Evolutionary conservation across 306 rosid genomes (phyloP), one percentile per base, ranked within the genome.

Genomic region (Cercis canadensis): DNA sequence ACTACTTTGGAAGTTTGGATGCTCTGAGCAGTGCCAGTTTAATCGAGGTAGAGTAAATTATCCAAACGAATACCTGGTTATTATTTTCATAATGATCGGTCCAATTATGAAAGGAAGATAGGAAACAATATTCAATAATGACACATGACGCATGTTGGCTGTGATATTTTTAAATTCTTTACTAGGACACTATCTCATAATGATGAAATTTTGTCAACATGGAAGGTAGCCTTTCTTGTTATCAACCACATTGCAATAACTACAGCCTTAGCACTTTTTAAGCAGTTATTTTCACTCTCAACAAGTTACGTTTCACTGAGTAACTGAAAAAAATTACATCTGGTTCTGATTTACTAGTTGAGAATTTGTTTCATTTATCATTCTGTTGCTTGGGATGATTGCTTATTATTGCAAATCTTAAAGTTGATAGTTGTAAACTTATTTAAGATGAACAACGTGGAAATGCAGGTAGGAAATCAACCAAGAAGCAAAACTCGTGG

Each of bases 11-110:
- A 17, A 85, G 65, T 41, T 67, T 79, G 31, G 86, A 84, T 76
- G 73, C 80, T 5, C 82, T 18, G 32, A 78, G 79, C 79, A 62
- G 65, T 67, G 73, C 62, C 68, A 53, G 83, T 80, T 76, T 85
- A 46, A 80, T 61, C 40, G 88, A 93, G 97, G 98, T 93, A 90
- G 36, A 29, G 17, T 55, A 13, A 61, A 34, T 77, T 43, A 21
- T 8, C 41, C 67, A 18, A 17, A 32, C 59, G 10, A 43, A 37
- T 37, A 37, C 43, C 17, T 11, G 7, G 41, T 41, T 51, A 34
- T 33, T 39, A 58, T 51, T 64, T 70, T 80, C 55, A 11, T 29
- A 33, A 49, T 32, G 21, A 43, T 63, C 39, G 46, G 46, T 32
- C 80, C 18, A 29, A 11, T 49, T 31, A 37, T 39, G 70, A 31